Conservation (phyloP, 805 yeast species). For the Candida sphagnicola region DNA sequence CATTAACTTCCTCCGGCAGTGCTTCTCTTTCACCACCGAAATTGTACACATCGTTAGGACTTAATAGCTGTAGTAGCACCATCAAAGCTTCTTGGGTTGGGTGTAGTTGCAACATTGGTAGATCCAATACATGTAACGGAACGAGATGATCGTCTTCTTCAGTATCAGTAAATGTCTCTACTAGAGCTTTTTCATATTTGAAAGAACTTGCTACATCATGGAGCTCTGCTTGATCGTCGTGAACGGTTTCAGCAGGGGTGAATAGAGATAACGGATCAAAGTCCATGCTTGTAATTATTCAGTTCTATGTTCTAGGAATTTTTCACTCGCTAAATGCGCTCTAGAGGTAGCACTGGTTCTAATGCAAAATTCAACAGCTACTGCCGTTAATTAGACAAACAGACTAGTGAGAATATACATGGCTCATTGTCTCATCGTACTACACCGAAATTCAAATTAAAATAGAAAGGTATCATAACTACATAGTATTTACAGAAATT, state of each 20-base stretch:
- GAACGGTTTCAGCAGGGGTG: conserved; percentile 19
- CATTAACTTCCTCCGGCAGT: not conserved
- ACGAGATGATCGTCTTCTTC: conserved; percentile 19
- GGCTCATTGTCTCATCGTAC: not conserved
- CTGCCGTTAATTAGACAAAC: too few species aligned
- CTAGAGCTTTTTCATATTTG: not conserved
- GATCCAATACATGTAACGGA: conserved; percentile 52
- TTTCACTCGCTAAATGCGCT: too few species aligned
- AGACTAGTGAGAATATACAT: too few species aligned
- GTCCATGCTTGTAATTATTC: conserved; percentile 16
- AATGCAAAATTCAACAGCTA: too few species aligned
- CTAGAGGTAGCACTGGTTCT: too few species aligned
- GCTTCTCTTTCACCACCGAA: conserved; percentile 29
- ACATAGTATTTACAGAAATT: too few species aligned
- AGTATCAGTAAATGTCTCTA: conserved; percentile 4
- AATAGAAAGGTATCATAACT: not conserved
- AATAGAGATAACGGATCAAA: conserved; percentile 41
- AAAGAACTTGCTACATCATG: not conserved
- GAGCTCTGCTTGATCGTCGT: conserved; percentile 1
- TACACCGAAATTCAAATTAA: not conserved
- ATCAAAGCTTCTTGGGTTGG: conserved; percentile 48
- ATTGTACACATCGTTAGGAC: conserved; percentile 49
- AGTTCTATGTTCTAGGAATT: not conserved
- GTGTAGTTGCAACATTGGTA: conserved; percentile 45
- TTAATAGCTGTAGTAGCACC: conserved; percentile 44